Evolutionary conservation across 345 rosid genomes (phyloP).

Genomic region (thale cress (Arabidopsis thaliana)): DNA sequence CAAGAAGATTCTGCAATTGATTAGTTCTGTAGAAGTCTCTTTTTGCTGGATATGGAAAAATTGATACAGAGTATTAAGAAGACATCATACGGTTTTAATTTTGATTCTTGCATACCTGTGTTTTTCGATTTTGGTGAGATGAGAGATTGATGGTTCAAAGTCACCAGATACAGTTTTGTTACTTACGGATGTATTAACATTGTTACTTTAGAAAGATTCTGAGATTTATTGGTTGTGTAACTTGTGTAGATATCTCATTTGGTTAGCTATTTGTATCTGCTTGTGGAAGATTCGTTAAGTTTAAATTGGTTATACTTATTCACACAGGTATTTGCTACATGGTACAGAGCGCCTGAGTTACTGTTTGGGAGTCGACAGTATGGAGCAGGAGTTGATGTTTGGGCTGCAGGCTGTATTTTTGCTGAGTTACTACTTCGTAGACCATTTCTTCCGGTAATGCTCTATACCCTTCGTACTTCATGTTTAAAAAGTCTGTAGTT

Average conservation of each 20-base stretch:
- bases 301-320: neutral
- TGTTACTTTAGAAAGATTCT: neutral
- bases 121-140: neutral
- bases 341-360: slow-evolving; percentile 71
- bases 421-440: slow-evolving; percentile 63
- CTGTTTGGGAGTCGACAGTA: slow-evolving; percentile 63
- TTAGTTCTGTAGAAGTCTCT: neutral
- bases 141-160: neutral
- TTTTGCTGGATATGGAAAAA: neutral
- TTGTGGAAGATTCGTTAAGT: neutral
- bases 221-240: slow-evolving; percentile 2
- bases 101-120: neutral
- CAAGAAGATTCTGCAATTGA: neutral
- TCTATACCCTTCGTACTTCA: neutral
- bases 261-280: slow-evolving; percentile 1
- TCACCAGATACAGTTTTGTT: neutral
- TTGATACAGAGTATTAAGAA: neutral
- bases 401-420: slow-evolving; percentile 72
- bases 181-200: neutral
- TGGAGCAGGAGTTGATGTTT: slow-evolving; percentile 66
- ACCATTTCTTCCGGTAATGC: slow-evolving; percentile 57
- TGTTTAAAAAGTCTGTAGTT: neutral
- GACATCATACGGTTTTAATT: neutral
- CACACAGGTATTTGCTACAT: slow-evolving; percentile 62
- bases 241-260: slow-evolving; percentile 22